Conservation (phyloP, 1,139 yeast species). For the Saccharomyces hybrid region DNA sequence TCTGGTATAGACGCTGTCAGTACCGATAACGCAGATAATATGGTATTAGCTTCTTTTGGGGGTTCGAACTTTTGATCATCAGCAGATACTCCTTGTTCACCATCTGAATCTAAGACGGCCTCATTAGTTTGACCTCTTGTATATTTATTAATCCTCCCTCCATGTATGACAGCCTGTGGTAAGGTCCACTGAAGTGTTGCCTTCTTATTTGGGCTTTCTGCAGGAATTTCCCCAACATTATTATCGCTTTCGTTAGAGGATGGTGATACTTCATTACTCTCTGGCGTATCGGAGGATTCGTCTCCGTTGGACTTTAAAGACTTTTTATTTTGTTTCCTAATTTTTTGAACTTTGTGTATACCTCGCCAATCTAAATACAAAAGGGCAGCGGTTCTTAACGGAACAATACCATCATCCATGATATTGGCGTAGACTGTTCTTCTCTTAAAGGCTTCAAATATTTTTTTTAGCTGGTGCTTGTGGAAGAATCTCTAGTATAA, state of each 20-base stretch:
- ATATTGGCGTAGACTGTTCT: slow-evolving; percentile 54
- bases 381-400: slow-evolving; percentile 50
- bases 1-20: slow-evolving; percentile 83
- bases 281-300: slow-evolving; percentile 1
- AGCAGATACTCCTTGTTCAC: slow-evolving; percentile 10
- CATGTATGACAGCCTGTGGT: slow-evolving; percentile 21
- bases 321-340: slow-evolving; percentile 28
- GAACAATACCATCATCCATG: slow-evolving; percentile 55
- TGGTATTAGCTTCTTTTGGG: slow-evolving; percentile 50
- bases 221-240: slow-evolving; percentile 34
- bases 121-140: slow-evolving; percentile 28
- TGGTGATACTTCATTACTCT: not conserved
- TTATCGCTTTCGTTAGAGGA: slow-evolving; percentile 2
- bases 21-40: slow-evolving; percentile 50
- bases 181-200: slow-evolving; percentile 24
- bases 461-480: slow-evolving; percentile 44
- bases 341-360: slow-evolving; percentile 41
- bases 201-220: slow-evolving; percentile 23
- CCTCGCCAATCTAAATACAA: slow-evolving; percentile 55
- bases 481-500: slow-evolving; percentile 47
- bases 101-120: slow-evolving; percentile 17
- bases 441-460: slow-evolving; percentile 41
- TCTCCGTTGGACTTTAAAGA: not conserved
- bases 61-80: slow-evolving; percentile 30
- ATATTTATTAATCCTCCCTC: slow-evolving; percentile 29